Conservation (phyloP, 768 basidiomycete genomes). For the Serendipita indica region DNA sequence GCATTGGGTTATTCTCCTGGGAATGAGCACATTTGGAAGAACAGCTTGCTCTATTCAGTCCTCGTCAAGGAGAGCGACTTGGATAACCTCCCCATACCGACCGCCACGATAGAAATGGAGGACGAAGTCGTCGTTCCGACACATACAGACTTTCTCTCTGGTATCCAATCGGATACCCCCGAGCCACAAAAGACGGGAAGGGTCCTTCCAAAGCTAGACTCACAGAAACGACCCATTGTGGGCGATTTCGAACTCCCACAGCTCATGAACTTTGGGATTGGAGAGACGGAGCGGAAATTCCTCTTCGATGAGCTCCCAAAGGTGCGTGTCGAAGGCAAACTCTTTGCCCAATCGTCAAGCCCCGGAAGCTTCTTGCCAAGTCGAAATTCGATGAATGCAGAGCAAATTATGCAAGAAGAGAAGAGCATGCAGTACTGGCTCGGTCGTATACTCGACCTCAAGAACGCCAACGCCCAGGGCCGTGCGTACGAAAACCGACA, state of each 20-base stretch:
- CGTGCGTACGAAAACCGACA: constrained; percentile 76
- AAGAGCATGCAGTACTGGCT: constrained; percentile 28
- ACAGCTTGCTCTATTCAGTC: constrained; percentile 48
- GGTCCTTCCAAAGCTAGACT: constrained; percentile 13
- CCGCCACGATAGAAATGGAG: constrained; percentile 6
- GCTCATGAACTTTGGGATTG: constrained; percentile 52
- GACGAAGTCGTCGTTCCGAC: neutral
- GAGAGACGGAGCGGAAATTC: constrained; percentile 36
- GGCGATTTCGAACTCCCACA: constrained; percentile 32
- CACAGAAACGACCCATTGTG: constrained; percentile 20
- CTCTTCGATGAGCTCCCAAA: constrained; percentile 55
- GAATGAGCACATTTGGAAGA: constrained; percentile 52
- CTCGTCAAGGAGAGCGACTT: constrained; percentile 44
- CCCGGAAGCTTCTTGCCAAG: constrained; percentile 11
- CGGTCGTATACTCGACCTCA: constrained; percentile 60
- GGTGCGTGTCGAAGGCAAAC: constrained; percentile 21
- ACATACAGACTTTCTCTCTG: too few species aligned
- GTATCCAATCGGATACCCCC: too few species aligned
- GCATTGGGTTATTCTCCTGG: constrained; percentile 57
- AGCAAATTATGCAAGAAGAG: constrained; percentile 24
- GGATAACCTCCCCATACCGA: constrained; percentile 15
- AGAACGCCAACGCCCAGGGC: constrained; percentile 78
- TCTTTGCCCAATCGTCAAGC: constrained; percentile 8
- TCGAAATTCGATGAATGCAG: constrained; percentile 24
- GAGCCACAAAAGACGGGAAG: constrained; percentile 13